Base-by-base conservation (phyloP, 2,329 filamentous ascomycete species). In the Claviceps purpurea region DNA sequence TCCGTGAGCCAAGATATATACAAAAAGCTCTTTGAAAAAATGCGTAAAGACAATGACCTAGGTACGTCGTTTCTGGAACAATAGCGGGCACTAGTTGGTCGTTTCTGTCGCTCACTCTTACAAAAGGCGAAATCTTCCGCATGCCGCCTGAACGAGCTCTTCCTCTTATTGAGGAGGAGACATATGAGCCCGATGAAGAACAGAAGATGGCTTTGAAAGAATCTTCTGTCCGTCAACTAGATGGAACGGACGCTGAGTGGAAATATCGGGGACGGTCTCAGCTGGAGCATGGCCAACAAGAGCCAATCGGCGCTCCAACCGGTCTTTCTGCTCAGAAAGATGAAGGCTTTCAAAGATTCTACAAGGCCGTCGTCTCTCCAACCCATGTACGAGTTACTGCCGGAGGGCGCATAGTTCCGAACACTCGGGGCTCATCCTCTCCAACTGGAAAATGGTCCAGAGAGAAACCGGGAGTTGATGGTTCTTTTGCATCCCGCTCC, bases 301-400 rank as follows among this genome's bases (percentile, higher is more conserved):
- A 75, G 47, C 77, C 78, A 6, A 66, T 79, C 39, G 67, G 74
- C 49, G 78, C 78, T 22, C 79, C 79, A 11, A 64, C 71, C 20
- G 76, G 72, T 8, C 63, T 76, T 38, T 65, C 64, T 40, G 74
- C 77, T 26, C 80, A 84, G 62, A 75, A 77, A 57, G 74, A 74
- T 38, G 79, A 84, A 62, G 81, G 81, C n/a, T 85, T 85, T 58
- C 76, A 82, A 62, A 73, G 76, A 50, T 85, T 85, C 61, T 84
- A 81, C 67, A 80, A 81, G 61, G 79, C 81, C 11, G 81, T 84
- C n/a, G 74, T 79, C 4, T 85, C 81, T 38, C 81, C 81, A 7
- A 81, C 79, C 14, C 79, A 84, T 62, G 75, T 84, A 56, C 77
- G 81, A 16, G 81, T 85, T 49, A 85, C 81, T 20, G 81, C 81